A percentile compares a stretch with the other conserved stretches of the same genome.
Conservation (phyloP, 2,329 filamentous ascomycete species). For the Ophiocordyceps camponoti-floridani region DNA sequence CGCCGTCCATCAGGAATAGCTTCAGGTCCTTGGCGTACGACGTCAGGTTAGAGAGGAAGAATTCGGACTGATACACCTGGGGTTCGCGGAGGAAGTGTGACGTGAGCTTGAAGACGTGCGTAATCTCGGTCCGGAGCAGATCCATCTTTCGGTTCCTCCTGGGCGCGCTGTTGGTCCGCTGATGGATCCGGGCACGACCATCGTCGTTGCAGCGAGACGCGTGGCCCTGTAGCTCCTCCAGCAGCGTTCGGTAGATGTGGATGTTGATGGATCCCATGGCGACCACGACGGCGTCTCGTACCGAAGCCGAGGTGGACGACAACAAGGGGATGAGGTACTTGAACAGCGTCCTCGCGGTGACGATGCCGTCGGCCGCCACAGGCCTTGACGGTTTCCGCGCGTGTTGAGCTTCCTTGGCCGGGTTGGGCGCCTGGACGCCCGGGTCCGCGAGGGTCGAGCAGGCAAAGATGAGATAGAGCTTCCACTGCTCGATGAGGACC, state of each 20-base stretch:
- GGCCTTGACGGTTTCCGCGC: conserved; percentile 61
- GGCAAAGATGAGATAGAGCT: conserved; percentile 89
- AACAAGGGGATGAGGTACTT: conserved; percentile 80
- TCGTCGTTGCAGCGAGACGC: conserved; percentile 79
- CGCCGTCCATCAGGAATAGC: conserved; percentile 83
- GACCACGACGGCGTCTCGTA: conserved; percentile 77
- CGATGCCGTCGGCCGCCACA: conserved; percentile 55
- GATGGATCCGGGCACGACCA: conserved; percentile 70
- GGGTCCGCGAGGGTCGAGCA: conserved; percentile 86
- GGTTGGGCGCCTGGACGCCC: conserved; percentile 30
- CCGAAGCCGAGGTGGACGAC: conserved; percentile 58
- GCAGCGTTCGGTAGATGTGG: conserved; percentile 75
- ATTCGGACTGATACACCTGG: conserved; percentile 70
- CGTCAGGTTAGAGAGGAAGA: conserved; percentile 76
- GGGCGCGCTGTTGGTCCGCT: conserved; percentile 67
- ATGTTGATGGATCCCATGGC: conserved; percentile 90
- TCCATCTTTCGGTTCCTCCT: conserved; percentile 72
- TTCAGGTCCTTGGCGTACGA: conserved; percentile 84
- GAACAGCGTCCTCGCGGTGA: conserved; percentile 77
- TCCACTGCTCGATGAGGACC: conserved; percentile 91
- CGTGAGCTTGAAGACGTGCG: conserved; percentile 87
- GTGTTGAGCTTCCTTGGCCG: conserved; percentile 47
- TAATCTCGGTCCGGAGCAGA: conserved; percentile 78
- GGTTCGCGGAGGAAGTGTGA: conserved; percentile 71
- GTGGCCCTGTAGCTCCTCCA: conserved; percentile 78